A percentile compares a stretch with the other conserved stretches of the same genome.
These are phyloP conservation scores for Hygrophorus pudorinus DNA, from an alignment of 768 basidiomycete species.

Conservation along the genomic window DNA sequence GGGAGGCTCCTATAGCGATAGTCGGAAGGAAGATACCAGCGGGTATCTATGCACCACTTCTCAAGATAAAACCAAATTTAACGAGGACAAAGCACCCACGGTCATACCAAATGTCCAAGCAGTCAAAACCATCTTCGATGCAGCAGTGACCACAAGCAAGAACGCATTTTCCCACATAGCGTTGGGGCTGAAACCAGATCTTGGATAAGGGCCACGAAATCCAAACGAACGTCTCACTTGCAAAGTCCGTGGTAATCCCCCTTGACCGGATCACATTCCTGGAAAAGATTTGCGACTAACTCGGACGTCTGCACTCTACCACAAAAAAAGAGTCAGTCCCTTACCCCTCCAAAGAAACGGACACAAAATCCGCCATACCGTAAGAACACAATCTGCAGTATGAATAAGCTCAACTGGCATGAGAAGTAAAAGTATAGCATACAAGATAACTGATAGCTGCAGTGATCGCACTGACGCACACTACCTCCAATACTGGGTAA, in stretches of 20 bases:
- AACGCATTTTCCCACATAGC: slow-evolving; percentile 63
- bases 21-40: slow-evolving; percentile 73
- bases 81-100: slow-evolving; percentile 25
- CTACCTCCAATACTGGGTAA: slow-evolving; percentile 59
- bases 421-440: slow-evolving; percentile 10
- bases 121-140: slow-evolving; percentile 51
- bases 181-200: slow-evolving; percentile 34
- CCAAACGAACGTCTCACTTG: slow-evolving; percentile 41
- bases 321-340: neutral
- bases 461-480: slow-evolving; percentile 51
- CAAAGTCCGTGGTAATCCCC: slow-evolving; percentile 70
- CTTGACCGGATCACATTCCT: slow-evolving; percentile 65
- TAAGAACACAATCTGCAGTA: slow-evolving; percentile 51
- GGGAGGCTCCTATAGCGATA: slow-evolving; percentile 63
- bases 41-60: slow-evolving; percentile 40
- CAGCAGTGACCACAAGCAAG: slow-evolving; percentile 50
- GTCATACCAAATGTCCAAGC: slow-evolving; percentile 78
- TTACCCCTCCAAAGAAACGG: neutral
- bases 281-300: slow-evolving; percentile 74
- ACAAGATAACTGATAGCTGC: slow-evolving; percentile 66
- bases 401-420: neutral
- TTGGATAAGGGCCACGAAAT: neutral
- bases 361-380: slow-evolving; percentile 25
- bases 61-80: neutral
- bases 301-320: slow-evolving; percentile 65